These are phyloP conservation scores for Cinnamomum micranthum DNA, from an alignment of 164 flowering plant species.

Conservation along the genomic window DNA sequence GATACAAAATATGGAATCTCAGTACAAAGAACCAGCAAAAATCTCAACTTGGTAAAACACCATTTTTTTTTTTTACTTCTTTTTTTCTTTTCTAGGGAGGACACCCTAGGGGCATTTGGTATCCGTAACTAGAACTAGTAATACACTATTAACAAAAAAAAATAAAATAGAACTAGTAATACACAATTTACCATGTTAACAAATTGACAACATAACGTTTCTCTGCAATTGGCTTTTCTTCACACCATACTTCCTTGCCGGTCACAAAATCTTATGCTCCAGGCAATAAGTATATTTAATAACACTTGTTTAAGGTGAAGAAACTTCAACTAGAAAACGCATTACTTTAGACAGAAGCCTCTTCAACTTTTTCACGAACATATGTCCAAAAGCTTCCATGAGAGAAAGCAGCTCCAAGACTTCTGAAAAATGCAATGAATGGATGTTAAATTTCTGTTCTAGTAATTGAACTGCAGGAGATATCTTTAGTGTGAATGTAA, in stretches of 20 bases:
- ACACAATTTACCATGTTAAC: too few relatives aligned
- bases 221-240: background rate
- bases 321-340: slow-evolving; percentile 1
- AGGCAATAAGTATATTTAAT: too few relatives aligned
- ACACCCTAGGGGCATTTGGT: too few relatives aligned
- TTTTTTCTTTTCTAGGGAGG: too few relatives aligned
- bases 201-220: too few relatives aligned
- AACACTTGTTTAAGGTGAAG: background rate
- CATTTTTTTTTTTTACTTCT: too few relatives aligned
- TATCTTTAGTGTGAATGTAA: background rate
- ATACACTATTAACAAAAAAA: too few relatives aligned
- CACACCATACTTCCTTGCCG: background rate
- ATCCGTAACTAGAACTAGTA: too few relatives aligned
- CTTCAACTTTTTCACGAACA: slow-evolving; percentile 12
- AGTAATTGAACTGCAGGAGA: background rate
- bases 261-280: background rate
- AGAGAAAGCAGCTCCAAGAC: slow-evolving; percentile 22
- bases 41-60: too few relatives aligned
- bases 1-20: too few relatives aligned
- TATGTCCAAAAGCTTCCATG: slow-evolving; percentile 12
- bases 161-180: too few relatives aligned
- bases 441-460: background rate
- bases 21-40: too few relatives aligned
- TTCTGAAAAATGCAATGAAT: slow-evolving; percentile 13
- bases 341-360: slow-evolving; percentile 10